Evolutionary conservation across 2,329 filamentous ascomycete genomes (phyloP).

Genomic region (Ustulina deusta): DNA sequence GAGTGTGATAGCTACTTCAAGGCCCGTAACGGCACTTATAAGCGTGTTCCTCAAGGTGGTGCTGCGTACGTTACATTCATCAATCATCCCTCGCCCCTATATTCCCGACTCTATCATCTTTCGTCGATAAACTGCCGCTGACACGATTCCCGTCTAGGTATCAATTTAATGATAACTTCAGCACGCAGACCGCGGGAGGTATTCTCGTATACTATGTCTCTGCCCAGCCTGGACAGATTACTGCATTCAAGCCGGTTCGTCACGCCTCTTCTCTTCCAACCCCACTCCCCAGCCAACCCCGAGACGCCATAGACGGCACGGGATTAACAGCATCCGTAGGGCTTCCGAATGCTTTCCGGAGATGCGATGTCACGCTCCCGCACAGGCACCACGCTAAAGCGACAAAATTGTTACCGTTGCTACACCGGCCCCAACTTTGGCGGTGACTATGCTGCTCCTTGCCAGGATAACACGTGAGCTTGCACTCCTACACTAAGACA

Average conservation of each 20-base stretch:
- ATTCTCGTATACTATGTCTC: constrained; percentile 62
- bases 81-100: constrained; percentile 28
- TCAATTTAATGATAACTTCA: constrained; percentile 57
- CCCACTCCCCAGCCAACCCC: constrained; percentile 48
- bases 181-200: constrained; percentile 57
- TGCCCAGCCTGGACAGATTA: constrained; percentile 57
- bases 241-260: constrained; percentile 64
- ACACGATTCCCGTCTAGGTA: constrained; percentile 43
- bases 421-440: constrained; percentile 60
- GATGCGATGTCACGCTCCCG: constrained; percentile 54
- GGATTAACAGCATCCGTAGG: constrained; percentile 44
- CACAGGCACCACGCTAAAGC: constrained; percentile 49
- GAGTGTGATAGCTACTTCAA: constrained; percentile 46
- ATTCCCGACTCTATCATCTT: background rate
- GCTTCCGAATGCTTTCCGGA: constrained; percentile 63
- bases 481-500: background rate
- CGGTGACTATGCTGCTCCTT: constrained; percentile 58
- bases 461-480: constrained; percentile 55
- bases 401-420: constrained; percentile 59
- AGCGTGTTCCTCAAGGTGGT: constrained; percentile 57
- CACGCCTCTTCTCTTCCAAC: constrained; percentile 56
- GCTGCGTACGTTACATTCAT: constrained; percentile 59
- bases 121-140: background rate
- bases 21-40: constrained; percentile 50
- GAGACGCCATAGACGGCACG: constrained; percentile 39